phyloP scores from a whole-genome alignment of 1,284 basidiomycete species.

The Polyporus tsugae region DNA sequence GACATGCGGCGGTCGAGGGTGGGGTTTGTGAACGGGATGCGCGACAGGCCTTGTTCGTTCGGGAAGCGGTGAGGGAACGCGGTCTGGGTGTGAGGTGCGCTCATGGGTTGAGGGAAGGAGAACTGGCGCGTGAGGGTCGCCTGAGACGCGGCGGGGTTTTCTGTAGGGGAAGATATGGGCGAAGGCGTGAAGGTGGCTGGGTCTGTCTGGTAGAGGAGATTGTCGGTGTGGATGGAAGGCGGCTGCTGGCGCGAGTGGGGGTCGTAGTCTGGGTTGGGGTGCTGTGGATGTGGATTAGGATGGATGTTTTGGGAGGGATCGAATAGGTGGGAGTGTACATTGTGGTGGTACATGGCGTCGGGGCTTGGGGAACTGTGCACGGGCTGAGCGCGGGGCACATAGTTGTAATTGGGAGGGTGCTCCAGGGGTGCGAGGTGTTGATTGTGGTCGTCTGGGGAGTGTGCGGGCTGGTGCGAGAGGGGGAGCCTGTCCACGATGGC shows the following conservation, averaged over 20 bases:
- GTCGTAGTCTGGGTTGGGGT: slow-evolving; percentile 19
- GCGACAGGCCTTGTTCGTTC: slow-evolving; percentile 18
- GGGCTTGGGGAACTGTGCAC: slow-evolving; percentile 26
- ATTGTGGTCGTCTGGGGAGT: slow-evolving; percentile 14
- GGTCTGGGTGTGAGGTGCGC: slow-evolving; percentile 54
- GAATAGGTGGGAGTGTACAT: slow-evolving; percentile 25
- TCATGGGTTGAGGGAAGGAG: slow-evolving; percentile 51
- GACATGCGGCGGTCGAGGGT: slow-evolving; percentile 68
- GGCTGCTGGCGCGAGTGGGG: slow-evolving; percentile 35
- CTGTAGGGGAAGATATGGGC: slow-evolving; percentile 30
- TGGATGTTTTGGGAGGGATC: slow-evolving; percentile 34
- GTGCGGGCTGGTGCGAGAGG: slow-evolving; percentile 17
- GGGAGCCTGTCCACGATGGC: slow-evolving; percentile 31
- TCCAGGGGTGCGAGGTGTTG: slow-evolving; percentile 29
- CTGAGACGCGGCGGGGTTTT: slow-evolving; percentile 22
- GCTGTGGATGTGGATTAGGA: slow-evolving; percentile 32
- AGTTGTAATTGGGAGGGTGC: slow-evolving; percentile 25
- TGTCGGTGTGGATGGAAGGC: slow-evolving; percentile 32
- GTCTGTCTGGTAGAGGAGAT: slow-evolving; percentile 29
- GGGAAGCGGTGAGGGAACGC: slow-evolving; percentile 46
- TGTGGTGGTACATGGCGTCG: slow-evolving; percentile 29
- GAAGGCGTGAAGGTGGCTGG: slow-evolving; percentile 30
- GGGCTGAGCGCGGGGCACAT: slow-evolving; percentile 33
- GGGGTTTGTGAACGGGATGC: slow-evolving; percentile 43
- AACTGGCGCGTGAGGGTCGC: slow-evolving; percentile 30